A percentile compares a stretch with the other conserved stretches of the same genome.
Evolutionary conservation across 1,284 basidiomycete genomes (phyloP).

Genomic region (Malassezia psittaci): DNA sequence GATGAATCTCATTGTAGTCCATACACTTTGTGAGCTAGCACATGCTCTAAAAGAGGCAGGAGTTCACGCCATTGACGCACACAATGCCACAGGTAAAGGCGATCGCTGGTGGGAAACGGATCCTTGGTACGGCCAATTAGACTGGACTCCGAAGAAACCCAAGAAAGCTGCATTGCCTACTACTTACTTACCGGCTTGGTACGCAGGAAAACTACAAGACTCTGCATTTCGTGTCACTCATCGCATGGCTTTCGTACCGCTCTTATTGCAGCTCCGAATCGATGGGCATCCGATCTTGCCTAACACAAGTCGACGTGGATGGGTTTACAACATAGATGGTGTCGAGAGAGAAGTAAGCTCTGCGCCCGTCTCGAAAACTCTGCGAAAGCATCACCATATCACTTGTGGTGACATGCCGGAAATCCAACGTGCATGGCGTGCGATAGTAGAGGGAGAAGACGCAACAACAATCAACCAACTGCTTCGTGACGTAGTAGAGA

Average conservation of each 20-base stretch:
- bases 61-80: constrained; percentile 16
- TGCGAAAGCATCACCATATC: constrained; percentile 20
- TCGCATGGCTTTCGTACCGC: constrained; percentile 21
- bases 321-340: background rate
- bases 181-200: constrained; percentile 27
- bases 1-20: constrained; percentile 65
- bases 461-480: constrained; percentile 7
- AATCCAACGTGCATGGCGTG: constrained; percentile 14
- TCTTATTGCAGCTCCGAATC: constrained; percentile 24
- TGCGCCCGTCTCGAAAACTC: constrained; percentile 22
- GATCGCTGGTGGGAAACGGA: constrained; percentile 59
- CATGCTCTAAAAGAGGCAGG: constrained; percentile 50
- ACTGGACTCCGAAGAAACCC: constrained; percentile 84
- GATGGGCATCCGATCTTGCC: constrained; percentile 23
- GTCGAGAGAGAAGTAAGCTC: constrained; percentile 12
- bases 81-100: constrained; percentile 2
- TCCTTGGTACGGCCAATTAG: constrained; percentile 79
- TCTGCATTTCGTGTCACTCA: constrained; percentile 11
- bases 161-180: background rate
- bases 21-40: constrained; percentile 62
- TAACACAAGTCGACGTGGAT: constrained; percentile 6
- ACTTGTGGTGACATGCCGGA: constrained; percentile 12
- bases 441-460: background rate
- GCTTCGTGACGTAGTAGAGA: constrained; percentile 23
- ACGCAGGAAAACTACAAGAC: constrained; percentile 25